Evolutionary conservation across 2,329 filamentous ascomycete genomes (phyloP), one percentile per base, ranked within the genome.

Genomic region (Geosmithia morbida): DNA sequence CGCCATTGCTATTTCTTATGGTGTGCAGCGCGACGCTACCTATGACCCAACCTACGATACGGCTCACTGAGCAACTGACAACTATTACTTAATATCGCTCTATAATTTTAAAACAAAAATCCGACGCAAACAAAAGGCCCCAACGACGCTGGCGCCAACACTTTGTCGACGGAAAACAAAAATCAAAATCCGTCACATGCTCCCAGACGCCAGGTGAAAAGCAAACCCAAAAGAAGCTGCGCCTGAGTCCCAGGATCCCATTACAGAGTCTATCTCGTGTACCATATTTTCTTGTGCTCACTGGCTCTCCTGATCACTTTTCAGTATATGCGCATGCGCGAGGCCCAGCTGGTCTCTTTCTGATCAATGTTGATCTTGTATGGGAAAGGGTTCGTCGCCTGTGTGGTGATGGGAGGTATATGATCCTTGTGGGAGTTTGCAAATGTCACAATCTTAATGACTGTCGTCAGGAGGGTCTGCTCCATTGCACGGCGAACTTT

Each of bases 341-440:
- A 77, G 45, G 85, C 79, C 87, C 87, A 90, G 46, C 82, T 76
- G 18, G 62, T 81, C 50, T 81, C 75, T 58, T 87, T 87, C 49
- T 87, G 87, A 59, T 94, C 92, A 50, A 97, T 79, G 51, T 83
- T 77, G 59, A 97, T 94, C 63, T 89, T 84, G 65, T 94, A 97
- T 1, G 90, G 90, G 59, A 97, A 98, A 0, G 92, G 90, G 62
- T 97, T 97, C 44, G 85, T 87, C 59, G 82, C 88, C 19, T 88
- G 92, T 8, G 88, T 94, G 53, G 88, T 96, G 57, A 97, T 97
- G 46, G 90, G 92, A 1, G 92, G 92, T 54, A 98, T 97, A 64
- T 97, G 92, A 58, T 94, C 87, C 62, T 94, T 94, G 65, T 96
- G 85, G 46, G 78, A 71, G 66, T 94, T 94, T 57, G 87, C 88